Evolutionary conservation across 2,329 filamentous ascomycete species (phyloP).

Genomic region (Leptoxyphium fumago): DNA sequence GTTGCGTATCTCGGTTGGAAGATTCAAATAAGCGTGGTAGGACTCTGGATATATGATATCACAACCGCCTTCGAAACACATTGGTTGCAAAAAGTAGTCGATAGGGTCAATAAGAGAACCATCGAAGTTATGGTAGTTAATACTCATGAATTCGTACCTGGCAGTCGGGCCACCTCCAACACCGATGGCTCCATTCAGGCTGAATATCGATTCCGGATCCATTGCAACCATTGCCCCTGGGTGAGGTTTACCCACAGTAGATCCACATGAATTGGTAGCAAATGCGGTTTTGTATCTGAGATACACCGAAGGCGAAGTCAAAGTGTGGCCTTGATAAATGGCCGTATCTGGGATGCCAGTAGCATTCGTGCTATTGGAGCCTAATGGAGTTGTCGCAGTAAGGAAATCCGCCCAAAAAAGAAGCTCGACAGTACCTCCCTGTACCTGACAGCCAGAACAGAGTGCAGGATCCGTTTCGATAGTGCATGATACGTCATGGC

Average conservation of each 20-base stretch:
- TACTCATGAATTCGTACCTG: too few relatives aligned
- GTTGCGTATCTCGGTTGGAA: constrained; percentile 3
- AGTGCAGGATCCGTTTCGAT: neutral
- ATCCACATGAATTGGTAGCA: constrained; percentile 6
- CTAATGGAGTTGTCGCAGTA: neutral
- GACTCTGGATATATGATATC: constrained; percentile 1
- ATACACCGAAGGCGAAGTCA: constrained; percentile 11
- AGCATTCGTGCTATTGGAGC: neutral
- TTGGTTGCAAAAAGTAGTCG: constrained; percentile 1
- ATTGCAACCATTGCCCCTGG: constrained; percentile 9
- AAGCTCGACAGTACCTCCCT: constrained; percentile 8
- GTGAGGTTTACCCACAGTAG: constrained; percentile 5
- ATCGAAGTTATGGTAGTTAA: constrained; percentile 1
- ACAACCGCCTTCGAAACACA: constrained; percentile 2
- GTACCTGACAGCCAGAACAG: constrained; percentile 3
- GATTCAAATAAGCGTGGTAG: constrained; percentile 1
- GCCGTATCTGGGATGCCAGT: constrained; percentile 3
- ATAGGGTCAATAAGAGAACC: neutral
- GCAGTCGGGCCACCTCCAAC: too few relatives aligned
- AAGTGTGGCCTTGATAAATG: constrained; percentile 6
- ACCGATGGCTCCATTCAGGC: constrained; percentile 1
- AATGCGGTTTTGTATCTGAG: constrained; percentile 10
- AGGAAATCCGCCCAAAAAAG: constrained; percentile 6
- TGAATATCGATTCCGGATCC: constrained; percentile 4
- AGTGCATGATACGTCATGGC: neutral